Evolutionary conservation across 1,284 basidiomycete species (phyloP), one percentile per base, ranked within the genome.

Genomic region (Porodaedalea pini): DNA sequence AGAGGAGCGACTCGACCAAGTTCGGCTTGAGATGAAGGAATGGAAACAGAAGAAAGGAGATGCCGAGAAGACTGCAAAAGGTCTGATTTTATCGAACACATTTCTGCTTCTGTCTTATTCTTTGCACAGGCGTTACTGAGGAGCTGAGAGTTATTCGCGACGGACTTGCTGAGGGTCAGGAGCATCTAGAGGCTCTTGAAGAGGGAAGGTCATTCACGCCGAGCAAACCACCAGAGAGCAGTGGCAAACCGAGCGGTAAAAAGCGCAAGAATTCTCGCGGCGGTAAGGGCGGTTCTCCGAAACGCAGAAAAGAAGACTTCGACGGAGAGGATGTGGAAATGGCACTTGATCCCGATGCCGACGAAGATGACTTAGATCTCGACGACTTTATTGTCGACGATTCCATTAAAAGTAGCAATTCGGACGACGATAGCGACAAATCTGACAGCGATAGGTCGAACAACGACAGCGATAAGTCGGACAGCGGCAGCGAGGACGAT

Each of bases 261-360:
- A 83, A 83, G 64, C 72, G 81, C 49, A 83, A 82, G 69, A 76
- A 75, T 58, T 62, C 62, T 3, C 64, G 72, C 15, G 67, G 68
- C 19, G 75, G 72, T 29, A 76, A 74, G 64, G 65, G 68, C 50
- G 71, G 72, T 8, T 71, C 77, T 7, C 61, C 76, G 1, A 85
- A 85, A 67, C 73, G 76, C 37, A 69, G 68, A 47, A 75, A 73
- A 56, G 37, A 51, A 27, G 59, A 56, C 15, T 19, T 54, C 23
- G 53, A 57, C 13, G 60, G 62, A 47, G 66, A 69, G 15, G 68
- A 68, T 23, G 66, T 66, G 25, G 64, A 51, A 10, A 69, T 62
- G 57, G 59, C 23, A 19, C 4, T 47, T 52, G 54, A 63, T 48
- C 54, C 54, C 13, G 54, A 60, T 25, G 64, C 61, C 13, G 52